Evolutionary conservation across 306 rosid genomes (phyloP).

Genomic region (Abrus precatorius): DNA sequence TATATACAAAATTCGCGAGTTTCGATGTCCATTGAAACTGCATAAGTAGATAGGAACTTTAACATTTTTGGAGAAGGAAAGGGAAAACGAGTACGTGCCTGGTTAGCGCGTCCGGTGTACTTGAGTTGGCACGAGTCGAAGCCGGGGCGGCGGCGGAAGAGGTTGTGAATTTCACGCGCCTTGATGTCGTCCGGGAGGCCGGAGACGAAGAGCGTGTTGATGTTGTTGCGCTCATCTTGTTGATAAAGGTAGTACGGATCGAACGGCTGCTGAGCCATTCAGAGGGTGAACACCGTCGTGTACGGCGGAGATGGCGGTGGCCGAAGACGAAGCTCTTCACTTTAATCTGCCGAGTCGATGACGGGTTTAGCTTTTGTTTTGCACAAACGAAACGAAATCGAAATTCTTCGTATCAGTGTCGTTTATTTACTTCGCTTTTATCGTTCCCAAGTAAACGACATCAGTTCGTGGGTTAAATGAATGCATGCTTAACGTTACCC

Average conservation of each 20-base stretch:
- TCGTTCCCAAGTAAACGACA: no score
- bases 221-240: constrained; percentile 70
- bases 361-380: constrained; percentile 13
- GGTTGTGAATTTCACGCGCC: constrained; percentile 98
- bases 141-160: constrained; percentile 94
- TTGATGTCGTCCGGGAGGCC: constrained; percentile 97
- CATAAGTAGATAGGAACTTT: background rate
- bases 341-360: background rate
- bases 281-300: background rate
- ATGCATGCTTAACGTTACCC: no score
- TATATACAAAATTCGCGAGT: background rate
- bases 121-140: constrained; percentile 97
- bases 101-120: constrained; percentile 96
- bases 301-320: constrained; percentile 23
- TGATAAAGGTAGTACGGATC: constrained; percentile 78
- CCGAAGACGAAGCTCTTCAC: constrained; percentile 43
- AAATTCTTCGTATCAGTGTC: background rate
- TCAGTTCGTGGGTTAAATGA: no score
- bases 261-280: constrained; percentile 74
- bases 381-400: background rate
- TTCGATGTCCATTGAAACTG: constrained; percentile 5
- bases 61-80: background rate
- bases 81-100: constrained; percentile 52
- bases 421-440: background rate
- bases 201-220: constrained; percentile 93